These are phyloP conservation scores for Penicillium coprophilum DNA, from an alignment of 495 filamentous ascomycete species.

Conservation along the genomic window DNA sequence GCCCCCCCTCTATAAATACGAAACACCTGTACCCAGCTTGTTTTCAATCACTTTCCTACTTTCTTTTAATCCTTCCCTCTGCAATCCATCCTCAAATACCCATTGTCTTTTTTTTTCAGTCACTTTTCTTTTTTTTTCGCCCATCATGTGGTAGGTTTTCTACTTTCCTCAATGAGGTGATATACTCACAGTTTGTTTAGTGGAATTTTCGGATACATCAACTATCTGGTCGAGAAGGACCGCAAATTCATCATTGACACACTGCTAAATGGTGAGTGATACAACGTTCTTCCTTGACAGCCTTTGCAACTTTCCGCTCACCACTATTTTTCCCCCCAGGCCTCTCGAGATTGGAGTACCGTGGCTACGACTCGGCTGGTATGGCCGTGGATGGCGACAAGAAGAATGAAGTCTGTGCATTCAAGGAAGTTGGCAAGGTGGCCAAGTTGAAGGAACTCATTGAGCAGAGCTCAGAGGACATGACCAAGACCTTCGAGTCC, in stretches of 20 bases:
- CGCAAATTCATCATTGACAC: constrained; percentile 91
- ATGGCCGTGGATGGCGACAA: constrained; percentile 96
- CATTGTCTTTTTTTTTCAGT: constrained; percentile 9
- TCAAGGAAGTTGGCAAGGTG: constrained; percentile 99
- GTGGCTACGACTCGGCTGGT: constrained; percentile 96
- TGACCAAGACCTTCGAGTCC: constrained; percentile 90
- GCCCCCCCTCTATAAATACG: constrained; percentile 31
- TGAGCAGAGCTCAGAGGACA: constrained; percentile 74
- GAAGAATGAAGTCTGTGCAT: constrained; percentile 95
- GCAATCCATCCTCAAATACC: constrained; percentile 8
- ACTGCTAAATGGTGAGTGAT: constrained; percentile 77
- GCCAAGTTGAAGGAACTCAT: constrained; percentile 93
- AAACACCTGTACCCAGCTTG: constrained; percentile 18
- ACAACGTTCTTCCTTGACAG: too few species aligned
- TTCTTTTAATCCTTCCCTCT: constrained; percentile 6
- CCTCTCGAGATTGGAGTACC: constrained; percentile 86
- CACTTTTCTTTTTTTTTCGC: constrained; percentile 10
- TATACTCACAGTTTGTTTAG: constrained; percentile 44
- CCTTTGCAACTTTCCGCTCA: neutral
- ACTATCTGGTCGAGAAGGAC: constrained; percentile 88
- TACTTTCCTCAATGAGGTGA: neutral
- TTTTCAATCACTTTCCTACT: constrained; percentile 1
- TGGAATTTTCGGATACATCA: constrained; percentile 99
- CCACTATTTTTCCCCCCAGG: constrained; percentile 46
- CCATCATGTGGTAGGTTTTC: constrained; percentile 41